Percentiles rank a stretch among this genome's conserved stretches.
Evolutionary conservation across 2,329 filamentous ascomycete genomes (phyloP).

Genomic region (Hypomyces rosellus): DNA sequence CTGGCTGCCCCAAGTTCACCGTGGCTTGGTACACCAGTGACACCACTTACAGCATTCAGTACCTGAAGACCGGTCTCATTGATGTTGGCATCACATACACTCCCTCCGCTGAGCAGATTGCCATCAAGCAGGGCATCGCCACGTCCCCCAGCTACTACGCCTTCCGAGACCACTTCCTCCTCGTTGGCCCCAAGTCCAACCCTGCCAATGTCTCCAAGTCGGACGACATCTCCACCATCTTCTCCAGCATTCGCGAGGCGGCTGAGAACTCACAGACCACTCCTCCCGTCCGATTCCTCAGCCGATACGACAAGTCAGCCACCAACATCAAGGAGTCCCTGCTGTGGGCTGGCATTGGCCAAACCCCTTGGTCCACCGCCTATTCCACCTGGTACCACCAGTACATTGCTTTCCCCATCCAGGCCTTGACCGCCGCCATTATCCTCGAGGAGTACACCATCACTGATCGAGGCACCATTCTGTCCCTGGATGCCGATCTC

Average conservation of each 20-base stretch:
- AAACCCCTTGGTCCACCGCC: conserved; percentile 38
- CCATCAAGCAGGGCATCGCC: conserved; percentile 34
- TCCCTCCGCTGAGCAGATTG: conserved; percentile 35
- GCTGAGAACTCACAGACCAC: conserved; percentile 26
- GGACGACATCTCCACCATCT: conserved; percentile 27
- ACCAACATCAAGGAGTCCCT: conserved; percentile 42
- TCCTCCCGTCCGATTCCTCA: conserved; percentile 34
- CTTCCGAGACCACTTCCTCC: conserved; percentile 41
- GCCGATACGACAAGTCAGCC: conserved; percentile 42
- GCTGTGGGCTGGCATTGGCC: conserved; percentile 40
- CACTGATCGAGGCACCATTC: conserved; percentile 39
- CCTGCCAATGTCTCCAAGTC: conserved; percentile 26
- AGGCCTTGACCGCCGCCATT: conserved; percentile 37
- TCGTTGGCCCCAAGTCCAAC: conserved; percentile 33
- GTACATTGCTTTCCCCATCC: conserved; percentile 38
- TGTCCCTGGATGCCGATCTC: conserved; percentile 30
- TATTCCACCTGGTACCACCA: conserved; percentile 43
- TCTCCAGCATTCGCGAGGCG: conserved; percentile 27
- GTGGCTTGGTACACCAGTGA: conserved; percentile 41
- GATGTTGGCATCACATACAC: conserved; percentile 43
- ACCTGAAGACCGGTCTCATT: conserved; percentile 31
- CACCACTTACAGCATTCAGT: conserved; percentile 39
- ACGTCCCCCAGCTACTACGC: conserved; percentile 27
- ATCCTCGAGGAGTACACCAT: conserved; percentile 39
- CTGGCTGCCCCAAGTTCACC: conserved; percentile 26